These are phyloP conservation scores for Papilionanthe hybrid DNA, from an alignment of 116 monocot genomes.

Conservation along the genomic window DNA sequence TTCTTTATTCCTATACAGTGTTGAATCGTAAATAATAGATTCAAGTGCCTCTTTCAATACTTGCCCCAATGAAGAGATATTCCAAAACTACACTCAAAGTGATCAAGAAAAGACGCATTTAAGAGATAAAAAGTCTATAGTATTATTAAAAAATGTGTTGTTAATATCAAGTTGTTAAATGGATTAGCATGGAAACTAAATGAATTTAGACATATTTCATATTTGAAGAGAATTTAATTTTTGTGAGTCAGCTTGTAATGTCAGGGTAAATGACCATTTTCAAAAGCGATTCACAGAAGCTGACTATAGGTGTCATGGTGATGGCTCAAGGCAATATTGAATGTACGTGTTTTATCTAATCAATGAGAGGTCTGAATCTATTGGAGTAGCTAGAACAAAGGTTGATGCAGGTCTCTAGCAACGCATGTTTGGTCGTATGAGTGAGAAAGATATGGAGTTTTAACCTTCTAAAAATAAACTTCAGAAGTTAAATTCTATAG, in stretches of 20 bases:
- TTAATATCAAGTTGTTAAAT: not conserved
- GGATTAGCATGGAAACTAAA: not conserved
- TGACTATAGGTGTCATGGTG: not conserved
- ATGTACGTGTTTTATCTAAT: not conserved
- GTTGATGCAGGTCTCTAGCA: not conserved
- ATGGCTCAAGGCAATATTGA: not conserved
- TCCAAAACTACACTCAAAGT: not conserved
- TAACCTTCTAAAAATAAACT: not conserved
- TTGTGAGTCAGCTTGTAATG: not conserved
- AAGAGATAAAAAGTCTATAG: not conserved
- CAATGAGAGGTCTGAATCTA: not conserved
- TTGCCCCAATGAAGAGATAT: not conserved
- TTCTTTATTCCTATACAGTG: not conserved
- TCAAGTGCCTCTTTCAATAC: conserved; percentile 3
- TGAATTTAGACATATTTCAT: not conserved
- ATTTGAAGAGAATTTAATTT: not conserved
- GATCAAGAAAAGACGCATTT: not conserved
- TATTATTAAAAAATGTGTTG: not conserved
- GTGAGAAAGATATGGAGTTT: conserved; percentile 4
- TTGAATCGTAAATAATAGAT: not conserved
- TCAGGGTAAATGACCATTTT: not conserved
- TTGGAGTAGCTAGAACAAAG: not conserved
- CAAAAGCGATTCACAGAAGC: not conserved
- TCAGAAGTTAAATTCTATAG: not conserved
- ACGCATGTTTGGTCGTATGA: not conserved